Percentiles rank a stretch among this genome's conserved stretches.
phyloP scores from a whole-genome alignment of 1,284 basidiomycete species.

The Leucoagaricus sp. region DNA sequence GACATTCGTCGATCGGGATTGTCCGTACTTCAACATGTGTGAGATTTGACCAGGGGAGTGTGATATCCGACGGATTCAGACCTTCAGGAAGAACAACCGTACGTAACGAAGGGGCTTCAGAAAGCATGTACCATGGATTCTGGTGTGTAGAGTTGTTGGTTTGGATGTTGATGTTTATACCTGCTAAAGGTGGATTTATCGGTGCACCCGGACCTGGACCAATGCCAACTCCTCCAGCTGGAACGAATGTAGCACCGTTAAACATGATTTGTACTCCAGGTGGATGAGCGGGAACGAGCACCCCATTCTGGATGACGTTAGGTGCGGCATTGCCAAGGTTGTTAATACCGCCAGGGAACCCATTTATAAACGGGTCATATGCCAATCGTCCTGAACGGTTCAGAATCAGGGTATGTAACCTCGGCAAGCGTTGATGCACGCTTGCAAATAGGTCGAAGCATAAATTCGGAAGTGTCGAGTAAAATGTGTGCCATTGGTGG shows the following conservation, averaged over 20 bases:
- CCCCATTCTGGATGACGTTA: neutral
- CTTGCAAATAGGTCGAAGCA: slow-evolving; percentile 10
- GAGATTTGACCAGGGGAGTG: slow-evolving; percentile 6
- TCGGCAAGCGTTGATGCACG: slow-evolving; percentile 3
- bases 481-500: slow-evolving; percentile 11
- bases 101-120: slow-evolving; percentile 4
- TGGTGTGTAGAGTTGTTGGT: neutral
- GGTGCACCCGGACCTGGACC: neutral
- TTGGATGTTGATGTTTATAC: neutral
- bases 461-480: slow-evolving; percentile 12
- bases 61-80: slow-evolving; percentile 3
- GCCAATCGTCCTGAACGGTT: slow-evolving; percentile 3
- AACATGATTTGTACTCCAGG: no score
- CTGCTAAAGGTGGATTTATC: neutral
- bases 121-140: slow-evolving; percentile 13
- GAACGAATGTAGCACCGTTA: neutral
- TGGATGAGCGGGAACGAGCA: no score
- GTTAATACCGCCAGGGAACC: neutral
- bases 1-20: slow-evolving; percentile 10
- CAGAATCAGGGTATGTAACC: slow-evolving; percentile 10
- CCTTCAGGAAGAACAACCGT: slow-evolving; percentile 10
- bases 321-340: neutral
- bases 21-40: slow-evolving; percentile 12
- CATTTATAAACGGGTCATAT: neutral
- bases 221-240: neutral